phyloP scores from a whole-genome alignment of 2,329 filamentous ascomycete species.

The Aspergillus oerlinghausenensis region DNA sequence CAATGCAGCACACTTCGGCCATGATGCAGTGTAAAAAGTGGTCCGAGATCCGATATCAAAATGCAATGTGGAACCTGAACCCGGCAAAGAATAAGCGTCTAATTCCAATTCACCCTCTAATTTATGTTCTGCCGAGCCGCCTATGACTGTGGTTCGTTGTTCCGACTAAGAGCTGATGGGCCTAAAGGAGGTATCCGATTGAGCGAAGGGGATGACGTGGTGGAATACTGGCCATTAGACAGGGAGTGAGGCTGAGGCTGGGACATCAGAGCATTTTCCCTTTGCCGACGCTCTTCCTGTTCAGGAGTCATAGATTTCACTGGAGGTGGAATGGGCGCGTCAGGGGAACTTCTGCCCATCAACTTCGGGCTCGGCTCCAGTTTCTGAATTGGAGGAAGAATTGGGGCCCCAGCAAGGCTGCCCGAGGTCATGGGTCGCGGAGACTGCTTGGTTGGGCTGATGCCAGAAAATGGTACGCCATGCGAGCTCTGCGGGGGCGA shows the following conservation, averaged over 20 bases:
- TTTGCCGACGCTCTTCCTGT: conserved; percentile 37
- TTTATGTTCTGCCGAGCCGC: conserved; percentile 12
- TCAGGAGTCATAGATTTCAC: conserved; percentile 42
- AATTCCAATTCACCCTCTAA: conserved; percentile 4
- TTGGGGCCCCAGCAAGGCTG: conserved; percentile 29
- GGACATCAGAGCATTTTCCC: conserved; percentile 31
- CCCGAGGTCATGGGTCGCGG: conserved; percentile 35
- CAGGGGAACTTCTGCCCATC: conserved; percentile 40
- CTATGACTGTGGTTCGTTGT: conserved; percentile 19
- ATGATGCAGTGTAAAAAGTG: background rate
- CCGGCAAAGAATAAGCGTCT: background rate
- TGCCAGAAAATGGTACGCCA: conserved; percentile 37
- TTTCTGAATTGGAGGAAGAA: conserved; percentile 38
- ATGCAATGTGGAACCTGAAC: background rate
- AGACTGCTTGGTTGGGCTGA: conserved; percentile 45
- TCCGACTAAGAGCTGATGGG: conserved; percentile 21
- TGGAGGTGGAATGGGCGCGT: conserved; percentile 39
- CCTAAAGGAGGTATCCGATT: conserved; percentile 30
- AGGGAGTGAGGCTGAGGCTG: conserved; percentile 13
- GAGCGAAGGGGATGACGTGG: conserved; percentile 31
- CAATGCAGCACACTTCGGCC: background rate
- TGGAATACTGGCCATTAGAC: conserved; percentile 19
- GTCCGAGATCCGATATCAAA: background rate
- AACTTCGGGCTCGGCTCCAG: conserved; percentile 42
- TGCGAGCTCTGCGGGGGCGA: conserved; percentile 37